These are phyloP conservation scores for Ceratocystis diversiconidia DNA, from an alignment of 2,329 filamentous ascomycete genomes.

Conservation along the genomic window DNA sequence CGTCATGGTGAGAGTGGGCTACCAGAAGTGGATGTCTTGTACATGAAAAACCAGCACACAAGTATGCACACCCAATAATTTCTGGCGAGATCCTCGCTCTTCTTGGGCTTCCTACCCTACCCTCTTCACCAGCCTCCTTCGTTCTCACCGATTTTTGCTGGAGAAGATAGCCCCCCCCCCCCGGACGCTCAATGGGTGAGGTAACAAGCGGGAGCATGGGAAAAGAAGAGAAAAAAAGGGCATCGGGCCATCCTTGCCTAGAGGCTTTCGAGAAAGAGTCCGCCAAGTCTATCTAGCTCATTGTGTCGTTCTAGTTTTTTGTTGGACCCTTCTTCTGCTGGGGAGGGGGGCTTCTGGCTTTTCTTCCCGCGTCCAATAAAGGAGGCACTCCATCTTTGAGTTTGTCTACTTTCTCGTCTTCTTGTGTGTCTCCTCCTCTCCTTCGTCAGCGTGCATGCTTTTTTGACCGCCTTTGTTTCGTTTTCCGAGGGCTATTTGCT, in stretches of 20 bases:
- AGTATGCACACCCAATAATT: neutral
- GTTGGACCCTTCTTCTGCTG: neutral
- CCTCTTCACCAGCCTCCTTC: neutral
- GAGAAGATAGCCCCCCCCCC: neutral
- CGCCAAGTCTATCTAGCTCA: neutral
- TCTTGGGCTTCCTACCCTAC: neutral
- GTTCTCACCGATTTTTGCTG: neutral
- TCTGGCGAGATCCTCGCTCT: neutral
- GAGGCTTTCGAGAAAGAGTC: slow-evolving; percentile 1
- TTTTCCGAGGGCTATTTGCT: neutral
- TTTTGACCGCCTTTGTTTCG: slow-evolving; percentile 1
- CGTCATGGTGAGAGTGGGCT: neutral
- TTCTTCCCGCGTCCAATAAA: neutral
- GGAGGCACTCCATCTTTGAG: neutral
- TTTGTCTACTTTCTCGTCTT: neutral
- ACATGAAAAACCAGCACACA: neutral
- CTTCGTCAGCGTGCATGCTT: slow-evolving; percentile 2
- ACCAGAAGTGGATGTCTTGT: neutral
- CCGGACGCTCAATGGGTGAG: too few relatives aligned
- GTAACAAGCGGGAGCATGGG: neutral
- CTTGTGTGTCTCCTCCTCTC: neutral
- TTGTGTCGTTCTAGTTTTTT: neutral
- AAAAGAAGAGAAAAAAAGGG: neutral
- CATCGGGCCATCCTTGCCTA: neutral
- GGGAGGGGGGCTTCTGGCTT: neutral